These are phyloP conservation scores for Harringtonia lauricola DNA, from an alignment of 2,329 filamentous ascomycete species.

Conservation along the genomic window DNA sequence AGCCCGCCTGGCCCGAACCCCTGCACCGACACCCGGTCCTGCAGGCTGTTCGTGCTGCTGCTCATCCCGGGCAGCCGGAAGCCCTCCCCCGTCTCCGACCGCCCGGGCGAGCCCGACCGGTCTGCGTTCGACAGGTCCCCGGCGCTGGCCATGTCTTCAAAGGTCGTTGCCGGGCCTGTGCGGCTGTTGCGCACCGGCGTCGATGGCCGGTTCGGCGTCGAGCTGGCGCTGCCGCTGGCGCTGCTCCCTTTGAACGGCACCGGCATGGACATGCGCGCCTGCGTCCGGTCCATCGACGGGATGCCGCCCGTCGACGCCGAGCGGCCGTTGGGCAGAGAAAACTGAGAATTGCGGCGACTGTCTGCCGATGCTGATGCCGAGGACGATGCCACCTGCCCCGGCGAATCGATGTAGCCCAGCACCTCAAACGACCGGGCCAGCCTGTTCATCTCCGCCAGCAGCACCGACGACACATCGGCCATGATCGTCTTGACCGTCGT, in stretches of 20 bases:
- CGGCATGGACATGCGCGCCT: slow-evolving; percentile 74
- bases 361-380: slow-evolving; percentile 28
- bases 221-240: slow-evolving; percentile 30
- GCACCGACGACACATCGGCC: slow-evolving; percentile 64
- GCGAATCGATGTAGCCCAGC: slow-evolving; percentile 67
- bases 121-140: slow-evolving; percentile 31
- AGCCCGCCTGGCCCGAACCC: slow-evolving; percentile 63
- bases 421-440: slow-evolving; percentile 63
- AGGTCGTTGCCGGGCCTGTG: slow-evolving; percentile 36
- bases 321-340: slow-evolving; percentile 31
- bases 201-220: slow-evolving; percentile 37
- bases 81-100: slow-evolving; percentile 29
- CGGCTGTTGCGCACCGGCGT: slow-evolving; percentile 38
- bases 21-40: slow-evolving; percentile 50
- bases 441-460: slow-evolving; percentile 66
- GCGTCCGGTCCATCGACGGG: slow-evolving; percentile 39
- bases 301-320: slow-evolving; percentile 40
- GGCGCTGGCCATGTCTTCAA: slow-evolving; percentile 28
- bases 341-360: slow-evolving; percentile 45
- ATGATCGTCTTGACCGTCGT: slow-evolving; percentile 76
- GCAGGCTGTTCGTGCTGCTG: neutral
- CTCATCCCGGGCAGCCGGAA: slow-evolving; percentile 32
- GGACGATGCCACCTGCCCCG: slow-evolving; percentile 42
- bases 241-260: slow-evolving; percentile 34
- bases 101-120: slow-evolving; percentile 16